These are phyloP conservation scores for Epichloe hybrida DNA, from an alignment of 2,329 filamentous ascomycete species.

Conservation along the genomic window DNA sequence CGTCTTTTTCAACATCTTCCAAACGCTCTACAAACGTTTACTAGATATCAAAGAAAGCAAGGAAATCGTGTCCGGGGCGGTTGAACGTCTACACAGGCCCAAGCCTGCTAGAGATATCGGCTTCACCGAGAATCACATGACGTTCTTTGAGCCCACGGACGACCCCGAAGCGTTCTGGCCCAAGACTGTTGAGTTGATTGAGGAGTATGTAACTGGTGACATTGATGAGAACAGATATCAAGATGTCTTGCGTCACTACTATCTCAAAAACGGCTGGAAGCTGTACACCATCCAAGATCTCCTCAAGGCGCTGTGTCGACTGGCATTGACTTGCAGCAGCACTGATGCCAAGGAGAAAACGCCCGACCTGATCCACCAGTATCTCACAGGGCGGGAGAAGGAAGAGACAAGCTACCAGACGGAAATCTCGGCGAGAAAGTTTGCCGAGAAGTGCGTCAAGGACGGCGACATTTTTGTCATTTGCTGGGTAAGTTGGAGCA, in stretches of 20 bases:
- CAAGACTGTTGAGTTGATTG: slow-evolving; percentile 72
- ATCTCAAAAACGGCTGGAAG: slow-evolving; percentile 81
- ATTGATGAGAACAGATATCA: slow-evolving; percentile 75
- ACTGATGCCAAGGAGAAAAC: slow-evolving; percentile 88
- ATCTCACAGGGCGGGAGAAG: slow-evolving; percentile 65
- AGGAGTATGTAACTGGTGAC: slow-evolving; percentile 72
- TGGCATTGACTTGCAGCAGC: slow-evolving; percentile 71
- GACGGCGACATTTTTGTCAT: slow-evolving; percentile 86
- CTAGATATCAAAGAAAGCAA: slow-evolving; percentile 72
- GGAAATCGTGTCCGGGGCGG: slow-evolving; percentile 56
- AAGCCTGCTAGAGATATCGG: slow-evolving; percentile 78
- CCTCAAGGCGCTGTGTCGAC: slow-evolving; percentile 65
- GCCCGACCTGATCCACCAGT: slow-evolving; percentile 76
- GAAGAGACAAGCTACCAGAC: slow-evolving; percentile 81
- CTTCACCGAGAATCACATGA: slow-evolving; percentile 63
- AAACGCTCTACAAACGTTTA: slow-evolving; percentile 78
- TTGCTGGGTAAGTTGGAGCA: slow-evolving; percentile 60
- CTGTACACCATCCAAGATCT: slow-evolving; percentile 88
- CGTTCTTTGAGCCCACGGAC: slow-evolving; percentile 58
- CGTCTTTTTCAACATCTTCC: slow-evolving; percentile 88
- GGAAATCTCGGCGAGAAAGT: slow-evolving; percentile 82
- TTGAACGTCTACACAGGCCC: slow-evolving; percentile 56
- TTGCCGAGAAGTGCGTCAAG: slow-evolving; percentile 84
- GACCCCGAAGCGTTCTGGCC: slow-evolving; percentile 62
- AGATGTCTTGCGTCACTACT: slow-evolving; percentile 82